Evolutionary conservation across 2,329 filamentous ascomycete species (phyloP), one percentile per base, ranked within the genome.

Genomic region (Exophiala spinifera): DNA sequence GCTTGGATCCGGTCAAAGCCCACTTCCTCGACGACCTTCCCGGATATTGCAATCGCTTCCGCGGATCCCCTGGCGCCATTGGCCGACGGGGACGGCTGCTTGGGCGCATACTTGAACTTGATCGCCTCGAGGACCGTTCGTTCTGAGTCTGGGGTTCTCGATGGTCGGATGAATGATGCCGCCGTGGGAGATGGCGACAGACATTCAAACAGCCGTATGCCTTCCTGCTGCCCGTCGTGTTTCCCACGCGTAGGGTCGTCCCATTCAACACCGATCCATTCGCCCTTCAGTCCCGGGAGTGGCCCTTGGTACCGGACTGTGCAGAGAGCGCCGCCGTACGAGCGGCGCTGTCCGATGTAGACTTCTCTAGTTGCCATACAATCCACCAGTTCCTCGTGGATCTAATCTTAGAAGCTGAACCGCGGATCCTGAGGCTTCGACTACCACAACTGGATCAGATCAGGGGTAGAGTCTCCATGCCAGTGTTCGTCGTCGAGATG

Each of bases 251-350:
- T 79, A 53, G 85, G 76, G 69, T 96, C 89, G 72, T 97, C 92
- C 94, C 94, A 99, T 79, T 99, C 94, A 45, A 97, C 89, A 44
- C 94, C 94, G 31, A 97, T 80, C 91, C 92, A 97, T 59, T 80
- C 77, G 46, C 90, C 89, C 40, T 81, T 78, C 7, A 90, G 91
- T 62, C 87, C 88, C 47, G 82, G 78, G 6, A 97, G 87, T 31
- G 80, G 71, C 42, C 94, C 94, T 57, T 88, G 74, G 67, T 91
- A 97, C 57, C 90, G 85, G 54, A 97, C 80, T 1, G 92, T 97
- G 72, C 91, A 96, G 39, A 88, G 73, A 17, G 84, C 83, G 28
- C 83, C 84, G 61, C 87, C 84, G 65, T 88, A 95, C 3, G 89
- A 95, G 37, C 92, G 77, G 13, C 94, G 85, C 71, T 94, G 85